Base-by-base conservation (phyloP, 2,329 filamentous ascomycete genomes). In the Chaetomium olivaceum region DNA sequence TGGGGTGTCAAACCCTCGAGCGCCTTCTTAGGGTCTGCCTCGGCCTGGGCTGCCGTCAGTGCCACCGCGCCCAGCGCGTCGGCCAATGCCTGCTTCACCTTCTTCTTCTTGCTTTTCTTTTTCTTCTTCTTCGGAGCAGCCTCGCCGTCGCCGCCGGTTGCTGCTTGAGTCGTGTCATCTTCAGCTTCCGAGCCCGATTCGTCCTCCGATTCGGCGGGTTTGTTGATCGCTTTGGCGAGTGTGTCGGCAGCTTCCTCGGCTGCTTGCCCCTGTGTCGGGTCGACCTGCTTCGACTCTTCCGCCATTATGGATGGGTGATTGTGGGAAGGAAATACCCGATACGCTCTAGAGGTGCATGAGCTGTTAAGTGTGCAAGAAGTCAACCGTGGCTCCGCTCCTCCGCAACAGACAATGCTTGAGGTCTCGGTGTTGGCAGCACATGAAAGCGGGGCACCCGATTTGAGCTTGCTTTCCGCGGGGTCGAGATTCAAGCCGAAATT, bases 71-170 rank as follows among this genome's bases (percentile, higher is more conserved):
- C 73, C 14, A 76, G 67, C 56, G 79, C 75, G 58, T 76, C 76
- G 27, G 73, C 74, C 68, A 81, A 72, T n/a, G 77, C 76, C 54
- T 80, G 78, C 77, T 83, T 81, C 74, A 85, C 78, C 80, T 87
- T 87, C 78, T 85, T 84, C 76, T 84, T 86, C 80, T 89, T 88
- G 69, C 83, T 87, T 80, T 83, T 87, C 80, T 87, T 88, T 77
- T 89, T 90, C 78, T 89, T 89, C 72, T 87, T 85, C 73, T 82
- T 83, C 23, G 73, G 69, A 54, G 74, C 71, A n/a, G 73, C 68
- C 36, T 71, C 71, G 25, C 68, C 71, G 46, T 67, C 71, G 52
- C 72, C 68, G 6, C 72, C 39, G 14, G 55, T 73, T 27, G 75
- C 75, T 54, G 75, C 73, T 52, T 76, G 78, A 65, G 77, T 76